Percentiles rank a stretch among this genome's conserved stretches.
phyloP scores from a whole-genome alignment of 345 rosid genomes.

The Pseudoturritis turrita region DNA sequence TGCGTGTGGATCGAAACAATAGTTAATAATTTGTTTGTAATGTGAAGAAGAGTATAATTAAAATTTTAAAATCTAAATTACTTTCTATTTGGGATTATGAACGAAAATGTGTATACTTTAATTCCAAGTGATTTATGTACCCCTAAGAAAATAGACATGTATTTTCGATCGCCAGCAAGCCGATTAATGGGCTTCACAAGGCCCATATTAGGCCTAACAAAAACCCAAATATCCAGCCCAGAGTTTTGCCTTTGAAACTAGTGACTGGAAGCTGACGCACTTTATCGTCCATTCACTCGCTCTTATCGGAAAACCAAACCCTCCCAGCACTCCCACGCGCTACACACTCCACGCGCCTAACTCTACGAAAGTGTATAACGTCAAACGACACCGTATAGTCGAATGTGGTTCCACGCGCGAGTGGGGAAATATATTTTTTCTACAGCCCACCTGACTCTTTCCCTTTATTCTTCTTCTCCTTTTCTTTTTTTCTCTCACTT shows the following conservation, averaged over 20 bases:
- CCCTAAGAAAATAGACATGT: no score
- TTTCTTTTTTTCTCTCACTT: neutral
- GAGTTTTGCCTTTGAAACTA: neutral
- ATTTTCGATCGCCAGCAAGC: neutral
- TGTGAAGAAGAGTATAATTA: no score
- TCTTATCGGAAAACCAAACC: constrained; percentile 29
- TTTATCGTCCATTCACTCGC: constrained; percentile 31
- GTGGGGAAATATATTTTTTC: neutral
- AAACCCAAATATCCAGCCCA: constrained; percentile 1
- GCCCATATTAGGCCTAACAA: neutral
- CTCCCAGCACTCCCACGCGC: neutral
- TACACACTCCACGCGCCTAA: neutral
- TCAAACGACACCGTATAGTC: neutral
- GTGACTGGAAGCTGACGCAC: constrained; percentile 9
- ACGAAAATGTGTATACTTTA: neutral
- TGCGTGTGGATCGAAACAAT: no score
- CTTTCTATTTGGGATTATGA: neutral
- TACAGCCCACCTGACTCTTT: constrained; percentile 18
- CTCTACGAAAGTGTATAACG: neutral
- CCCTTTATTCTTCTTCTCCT: constrained; percentile 19
- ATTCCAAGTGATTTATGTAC: no score
- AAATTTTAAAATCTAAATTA: no score
- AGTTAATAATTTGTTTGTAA: no score
- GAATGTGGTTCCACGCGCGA: constrained; percentile 1
- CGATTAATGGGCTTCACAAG: neutral